Base-by-base conservation (phyloP, 352 stramenopile genomes). In the Globisporangium solare region DNA sequence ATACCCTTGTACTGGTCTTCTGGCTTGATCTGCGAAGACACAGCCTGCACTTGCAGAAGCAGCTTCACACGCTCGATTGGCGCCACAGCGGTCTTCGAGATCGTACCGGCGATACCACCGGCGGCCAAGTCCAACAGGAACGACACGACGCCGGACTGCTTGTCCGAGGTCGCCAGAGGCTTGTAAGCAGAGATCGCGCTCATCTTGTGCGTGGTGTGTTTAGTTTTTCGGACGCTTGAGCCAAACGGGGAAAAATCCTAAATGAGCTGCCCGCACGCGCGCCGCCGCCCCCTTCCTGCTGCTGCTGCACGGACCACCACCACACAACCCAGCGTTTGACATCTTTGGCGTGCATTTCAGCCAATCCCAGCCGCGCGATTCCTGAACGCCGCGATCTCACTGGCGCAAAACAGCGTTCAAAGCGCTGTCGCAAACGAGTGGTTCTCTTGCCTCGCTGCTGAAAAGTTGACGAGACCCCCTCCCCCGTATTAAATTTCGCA, bases 1-100 rank as follows among this genome's bases (percentile, higher is more conserved):
- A 95, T 89, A 63, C 87, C 86, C 73, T 94, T 95, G 83, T 97
- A 97, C 70, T 93, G 88, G 76, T 94, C 79, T 69, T 95, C 83
- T 6, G 82, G 76, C 80, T 94, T 94, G 70, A 97, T 96, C 72
- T 95, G 83, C 55, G 85, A 82, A 68, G 86, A 95, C 3, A 83
- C 87, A 27, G 86, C 81, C 73, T 97, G 89, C 56, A 96, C 86
- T 76, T 97, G 89, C 53, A 97, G 79, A 7, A 97, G 75, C 49
- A 97, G 83, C 80, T 97, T 97, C 21, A 97, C 86, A 68, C 89
- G 85, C 70, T 96, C 88, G 50, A 96, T 94, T 54, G 88, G 88
- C 47, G 88, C 89, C 39, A 96, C 85, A 32, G 84, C 79, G 43
- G 89, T 97, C 84, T 97, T 97, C 55, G 87, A 94, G 74, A 96